These are phyloP conservation scores for Telopea speciosissima DNA, from an alignment of 177 flowering plant genomes.

Conservation along the genomic window DNA sequence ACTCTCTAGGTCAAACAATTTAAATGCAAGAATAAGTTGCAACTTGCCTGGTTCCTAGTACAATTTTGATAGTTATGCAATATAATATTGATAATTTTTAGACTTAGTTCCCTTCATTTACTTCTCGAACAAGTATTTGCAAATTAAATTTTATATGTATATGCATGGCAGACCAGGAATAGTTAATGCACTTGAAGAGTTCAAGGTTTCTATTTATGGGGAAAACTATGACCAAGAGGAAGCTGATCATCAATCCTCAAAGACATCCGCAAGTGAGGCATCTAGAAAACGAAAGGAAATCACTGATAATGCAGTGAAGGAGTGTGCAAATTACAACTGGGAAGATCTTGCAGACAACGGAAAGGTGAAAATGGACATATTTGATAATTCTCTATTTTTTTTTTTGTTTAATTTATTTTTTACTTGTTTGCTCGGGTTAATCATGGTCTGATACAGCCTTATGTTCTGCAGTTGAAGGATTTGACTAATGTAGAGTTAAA, in stretches of 20 bases:
- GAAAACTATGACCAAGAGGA: slow-evolving; percentile 56
- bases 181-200: slow-evolving; percentile 67
- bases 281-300: slow-evolving; percentile 70
- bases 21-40: no score
- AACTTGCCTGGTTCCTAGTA: no score
- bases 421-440: no score
- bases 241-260: slow-evolving; percentile 16
- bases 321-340: slow-evolving; percentile 63
- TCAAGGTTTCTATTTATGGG: slow-evolving; percentile 80
- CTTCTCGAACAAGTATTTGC: neutral
- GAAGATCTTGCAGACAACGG: slow-evolving; percentile 75
- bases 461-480: slow-evolving; percentile 62
- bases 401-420: neutral
- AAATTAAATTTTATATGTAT: neutral
- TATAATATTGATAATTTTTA: no score
- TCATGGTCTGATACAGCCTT: neutral
- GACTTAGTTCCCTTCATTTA: neutral
- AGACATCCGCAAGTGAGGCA: slow-evolving; percentile 30
- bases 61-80: neutral
- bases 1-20: no score
- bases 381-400: no score
- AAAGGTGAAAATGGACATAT: slow-evolving; percentile 44
- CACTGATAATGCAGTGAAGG: slow-evolving; percentile 49
- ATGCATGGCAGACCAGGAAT: slow-evolving; percentile 57
- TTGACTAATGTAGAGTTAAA: slow-evolving; percentile 65